These are phyloP conservation scores for Aureobasidium sp. DNA, from an alignment of 2,329 filamentous ascomycete species.

Conservation along the genomic window DNA sequence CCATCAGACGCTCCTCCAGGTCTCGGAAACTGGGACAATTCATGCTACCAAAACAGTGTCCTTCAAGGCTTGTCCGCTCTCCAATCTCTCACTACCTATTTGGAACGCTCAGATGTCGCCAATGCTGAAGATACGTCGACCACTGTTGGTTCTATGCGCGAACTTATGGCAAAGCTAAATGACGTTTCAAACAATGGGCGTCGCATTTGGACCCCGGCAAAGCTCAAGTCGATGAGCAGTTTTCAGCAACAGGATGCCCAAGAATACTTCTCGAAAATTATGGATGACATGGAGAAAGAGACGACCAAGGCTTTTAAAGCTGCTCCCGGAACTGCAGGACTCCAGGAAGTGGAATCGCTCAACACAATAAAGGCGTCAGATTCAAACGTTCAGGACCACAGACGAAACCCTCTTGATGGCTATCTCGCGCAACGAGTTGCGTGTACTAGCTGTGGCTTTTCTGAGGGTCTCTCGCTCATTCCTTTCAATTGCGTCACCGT, in stretches of 20 bases:
- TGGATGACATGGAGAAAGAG: slow-evolving; percentile 48
- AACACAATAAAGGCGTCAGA: neutral
- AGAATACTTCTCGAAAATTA: slow-evolving; percentile 86
- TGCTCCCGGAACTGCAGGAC: slow-evolving; percentile 21
- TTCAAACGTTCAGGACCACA: neutral
- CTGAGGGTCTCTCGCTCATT: slow-evolving; percentile 80
- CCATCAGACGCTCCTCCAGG: slow-evolving; percentile 46
- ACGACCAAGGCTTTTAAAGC: slow-evolving; percentile 31
- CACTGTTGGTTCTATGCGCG: slow-evolving; percentile 51
- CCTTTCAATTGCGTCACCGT: slow-evolving; percentile 92
- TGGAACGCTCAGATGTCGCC: slow-evolving; percentile 21
- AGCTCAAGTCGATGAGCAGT: slow-evolving; percentile 86
- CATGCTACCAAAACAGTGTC: slow-evolving; percentile 96
- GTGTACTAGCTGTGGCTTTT: slow-evolving; percentile 77
- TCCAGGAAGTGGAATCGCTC: slow-evolving; percentile 21
- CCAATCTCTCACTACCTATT: slow-evolving; percentile 47
- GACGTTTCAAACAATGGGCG: slow-evolving; percentile 63
- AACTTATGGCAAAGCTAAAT: slow-evolving; percentile 64
- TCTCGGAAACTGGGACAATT: slow-evolving; percentile 87
- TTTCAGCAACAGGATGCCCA: slow-evolving; percentile 97
- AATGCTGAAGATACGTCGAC: slow-evolving; percentile 29
- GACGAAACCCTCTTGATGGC: slow-evolving; percentile 73
- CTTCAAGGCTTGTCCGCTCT: slow-evolving; percentile 66
- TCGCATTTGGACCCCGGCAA: slow-evolving; percentile 72
- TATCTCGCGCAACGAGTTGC: slow-evolving; percentile 81